Percentiles rank a stretch among this genome's conserved stretches.
Evolutionary conservation across 2,329 filamentous ascomycete genomes (phyloP).

Genomic region (Tolypocladium amazonense): DNA sequence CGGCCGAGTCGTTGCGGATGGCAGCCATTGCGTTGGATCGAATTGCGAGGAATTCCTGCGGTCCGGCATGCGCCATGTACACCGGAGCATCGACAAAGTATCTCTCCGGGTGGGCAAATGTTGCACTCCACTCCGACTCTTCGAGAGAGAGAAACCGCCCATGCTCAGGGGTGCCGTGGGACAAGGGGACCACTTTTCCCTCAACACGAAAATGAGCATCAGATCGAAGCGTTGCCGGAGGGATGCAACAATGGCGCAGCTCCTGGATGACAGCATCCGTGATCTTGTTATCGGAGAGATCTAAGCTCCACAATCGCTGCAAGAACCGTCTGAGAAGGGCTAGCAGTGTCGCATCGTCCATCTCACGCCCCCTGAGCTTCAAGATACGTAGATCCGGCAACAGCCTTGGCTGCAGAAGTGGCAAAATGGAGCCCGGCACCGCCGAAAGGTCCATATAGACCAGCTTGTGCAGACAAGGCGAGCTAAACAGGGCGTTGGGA

Average conservation of each 20-base stretch:
- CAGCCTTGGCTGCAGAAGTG: constrained; percentile 21
- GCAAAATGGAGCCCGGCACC: constrained; percentile 32
- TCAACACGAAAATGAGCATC: constrained; percentile 32
- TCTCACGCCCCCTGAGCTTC: constrained; percentile 35
- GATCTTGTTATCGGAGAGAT: constrained; percentile 41
- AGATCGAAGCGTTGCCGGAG: constrained; percentile 19
- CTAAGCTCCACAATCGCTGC: constrained; percentile 44
- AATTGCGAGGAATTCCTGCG: neutral
- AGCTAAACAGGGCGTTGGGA: constrained; percentile 27
- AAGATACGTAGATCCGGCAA: constrained; percentile 40
- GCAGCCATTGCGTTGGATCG: constrained; percentile 20
- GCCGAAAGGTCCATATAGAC: constrained; percentile 44
- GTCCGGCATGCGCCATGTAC: constrained; percentile 12
- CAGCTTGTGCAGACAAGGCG: constrained; percentile 25
- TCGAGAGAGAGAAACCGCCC: constrained; percentile 33
- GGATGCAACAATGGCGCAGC: constrained; percentile 20
- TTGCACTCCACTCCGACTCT: constrained; percentile 35
- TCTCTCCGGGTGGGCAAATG: constrained; percentile 34
- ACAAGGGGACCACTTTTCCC: constrained; percentile 26
- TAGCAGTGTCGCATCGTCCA: constrained; percentile 28
- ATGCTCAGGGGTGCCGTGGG: constrained; percentile 20
- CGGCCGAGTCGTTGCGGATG: constrained; percentile 16
- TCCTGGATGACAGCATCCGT: constrained; percentile 30
- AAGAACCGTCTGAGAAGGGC: constrained; percentile 21
- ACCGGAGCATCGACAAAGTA: constrained; percentile 37